Evolutionary conservation across 2,329 filamentous ascomycete species (phyloP), one percentile per base, ranked within the genome.

Genomic region (Diaporthe sp.): DNA sequence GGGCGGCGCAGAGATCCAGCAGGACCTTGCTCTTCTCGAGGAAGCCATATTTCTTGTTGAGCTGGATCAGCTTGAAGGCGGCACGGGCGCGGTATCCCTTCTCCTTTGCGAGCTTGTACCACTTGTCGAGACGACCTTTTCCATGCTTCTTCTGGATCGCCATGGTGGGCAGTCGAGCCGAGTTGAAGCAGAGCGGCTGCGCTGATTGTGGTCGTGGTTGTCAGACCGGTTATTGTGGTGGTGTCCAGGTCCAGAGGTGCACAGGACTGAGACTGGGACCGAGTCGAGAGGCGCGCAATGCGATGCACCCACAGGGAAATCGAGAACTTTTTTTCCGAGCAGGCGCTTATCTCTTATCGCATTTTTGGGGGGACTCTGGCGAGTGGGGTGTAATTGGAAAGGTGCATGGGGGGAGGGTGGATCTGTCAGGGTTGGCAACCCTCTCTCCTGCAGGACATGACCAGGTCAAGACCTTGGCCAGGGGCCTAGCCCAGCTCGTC

Each of bases 11-110:
- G 83, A 99, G 94, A 93, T 99, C 97, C 83, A 99, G 89, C 77
- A 98, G 88, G 81, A 98, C 97, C 88, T 95, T 98, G 86, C 95
- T 97, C 89, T 97, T 96, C 85, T 98, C 95, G 80, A 99, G 88
- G 85, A 99, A 99, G 79, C 95, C 94, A 93, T 98, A 99, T 84
- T 98, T 98, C 87, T 98, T 98, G 88, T 99, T 99, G 81, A 99
- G 88, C 85, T 99, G 96, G 79, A 99, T 96, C 80, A 99, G 87
- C 87, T 99, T 99, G 90, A 98, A 98, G 74, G 97, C 96, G 80
- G 97, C 96, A 90, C 97, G 92, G 77, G 97, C 96, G 81, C 97
- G 91, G 83, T 98, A 99, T 77, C 97, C 97, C 86, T 98, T 98
- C 85, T 99, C 97, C 86, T 99, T 99, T 77, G 97, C 97, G 81